These are phyloP conservation scores for Paecilomyces variotii DNA, from an alignment of 2,329 filamentous ascomycete species.

Conservation along the genomic window DNA sequence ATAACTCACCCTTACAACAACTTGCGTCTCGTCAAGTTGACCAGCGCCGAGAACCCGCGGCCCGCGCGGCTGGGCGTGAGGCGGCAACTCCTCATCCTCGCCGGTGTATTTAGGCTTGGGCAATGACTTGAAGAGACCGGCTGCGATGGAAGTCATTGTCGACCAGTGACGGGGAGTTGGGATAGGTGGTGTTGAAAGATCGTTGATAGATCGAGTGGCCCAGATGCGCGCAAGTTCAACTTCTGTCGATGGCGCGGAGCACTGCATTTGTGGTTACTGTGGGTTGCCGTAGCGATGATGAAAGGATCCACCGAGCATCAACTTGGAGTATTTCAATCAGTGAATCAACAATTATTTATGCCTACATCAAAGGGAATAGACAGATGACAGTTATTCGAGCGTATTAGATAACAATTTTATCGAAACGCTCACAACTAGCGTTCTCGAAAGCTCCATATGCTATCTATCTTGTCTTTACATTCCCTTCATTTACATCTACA, in stretches of 20 bases:
- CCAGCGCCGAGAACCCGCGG: constrained; percentile 73
- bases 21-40: constrained; percentile 75
- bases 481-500: neutral
- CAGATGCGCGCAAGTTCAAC: constrained; percentile 2
- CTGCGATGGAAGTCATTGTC: constrained; percentile 58
- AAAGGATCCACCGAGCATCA: neutral
- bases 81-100: constrained; percentile 73
- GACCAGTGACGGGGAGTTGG: neutral
- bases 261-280: neutral
- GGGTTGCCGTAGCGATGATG: neutral
- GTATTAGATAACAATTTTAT: too few species aligned
- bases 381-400: neutral
- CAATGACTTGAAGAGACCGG: constrained; percentile 68
- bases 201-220: constrained; percentile 1
- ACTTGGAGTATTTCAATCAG: neutral
- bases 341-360: too few species aligned
- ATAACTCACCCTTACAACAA: constrained; percentile 62
- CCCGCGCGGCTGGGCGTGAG: constrained; percentile 65
- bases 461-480: neutral
- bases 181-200: neutral
- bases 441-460: too few species aligned
- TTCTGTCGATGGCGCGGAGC: neutral
- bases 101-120: constrained; percentile 88
- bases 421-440: too few species aligned
- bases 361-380: neutral